Evolutionary conservation across 345 rosid genomes (phyloP).

Genomic region (Melastoma malabathricum): DNA sequence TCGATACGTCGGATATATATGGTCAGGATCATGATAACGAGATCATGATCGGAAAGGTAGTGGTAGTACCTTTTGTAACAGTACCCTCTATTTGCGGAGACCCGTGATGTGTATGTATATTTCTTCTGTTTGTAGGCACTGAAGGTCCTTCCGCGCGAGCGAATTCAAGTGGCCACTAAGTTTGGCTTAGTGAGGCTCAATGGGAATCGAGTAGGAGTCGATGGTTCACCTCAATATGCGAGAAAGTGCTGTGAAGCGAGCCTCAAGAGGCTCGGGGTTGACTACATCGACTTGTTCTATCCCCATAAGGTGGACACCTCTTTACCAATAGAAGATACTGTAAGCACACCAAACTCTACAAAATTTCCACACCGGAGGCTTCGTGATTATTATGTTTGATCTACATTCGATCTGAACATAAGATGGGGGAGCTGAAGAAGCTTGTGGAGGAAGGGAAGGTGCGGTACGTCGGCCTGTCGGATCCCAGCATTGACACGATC

Average conservation of each 20-base stretch:
- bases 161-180: conserved; percentile 41
- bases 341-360: conserved; percentile 2
- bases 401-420: background rate
- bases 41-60: conserved; percentile 33
- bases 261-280: conserved; percentile 29
- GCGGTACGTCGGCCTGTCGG: conserved; percentile 26
- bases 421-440: conserved; percentile 27
- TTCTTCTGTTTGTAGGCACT: conserved; percentile 18
- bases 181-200: conserved; percentile 16
- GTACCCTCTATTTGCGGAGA: background rate
- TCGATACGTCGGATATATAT: conserved; percentile 28
- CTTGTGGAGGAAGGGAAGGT: conserved; percentile 30
- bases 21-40: conserved; percentile 28
- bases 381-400: background rate
- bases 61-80: background rate
- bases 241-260: conserved; percentile 44
- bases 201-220: conserved; percentile 10
- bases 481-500: conserved; percentile 24
- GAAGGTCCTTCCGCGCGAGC: conserved; percentile 40
- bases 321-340: conserved; percentile 43
- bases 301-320: conserved; percentile 43
- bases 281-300: conserved; percentile 41
- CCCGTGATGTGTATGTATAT: background rate
- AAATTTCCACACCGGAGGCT: background rate
- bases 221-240: conserved; percentile 31